Conservation (phyloP, 352 stramenopile genomes). For the Phytophthora colocasiae region DNA sequence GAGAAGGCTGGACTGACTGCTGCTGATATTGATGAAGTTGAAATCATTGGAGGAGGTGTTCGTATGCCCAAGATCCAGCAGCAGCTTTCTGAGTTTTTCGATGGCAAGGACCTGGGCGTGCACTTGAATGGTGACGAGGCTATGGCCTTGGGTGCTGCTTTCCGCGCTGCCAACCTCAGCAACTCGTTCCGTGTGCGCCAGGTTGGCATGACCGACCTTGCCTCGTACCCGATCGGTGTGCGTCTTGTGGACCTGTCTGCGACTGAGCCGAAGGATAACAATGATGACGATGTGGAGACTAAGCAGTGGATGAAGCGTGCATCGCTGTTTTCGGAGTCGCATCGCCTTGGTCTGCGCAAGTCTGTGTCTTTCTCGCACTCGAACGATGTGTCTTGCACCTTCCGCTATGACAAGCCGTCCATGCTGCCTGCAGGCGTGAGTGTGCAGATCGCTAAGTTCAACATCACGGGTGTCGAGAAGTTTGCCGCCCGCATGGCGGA, state of each 20-base stretch:
- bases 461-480: conserved; percentile 92
- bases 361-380: conserved; percentile 96
- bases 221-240: conserved; percentile 89
- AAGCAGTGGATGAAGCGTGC: conserved; percentile 93
- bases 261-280: conserved; percentile 51
- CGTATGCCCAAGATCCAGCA: conserved; percentile 96
- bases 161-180: conserved; percentile 96
- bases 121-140: conserved; percentile 99
- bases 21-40: conserved; percentile 94
- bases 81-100: conserved; percentile 77
- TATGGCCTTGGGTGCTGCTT: conserved; percentile 96
- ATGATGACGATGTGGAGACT: conserved; percentile 56
- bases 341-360: conserved; percentile 92
- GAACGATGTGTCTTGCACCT: conserved; percentile 89
- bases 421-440: conserved; percentile 72
- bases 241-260: conserved; percentile 82
- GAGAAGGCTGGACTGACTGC: conserved; percentile 90
- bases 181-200: conserved; percentile 96
- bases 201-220: conserved; percentile 95
- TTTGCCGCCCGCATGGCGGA: conserved; percentile 91
- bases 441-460: conserved; percentile 91
- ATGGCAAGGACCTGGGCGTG: conserved; percentile 91
- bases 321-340: conserved; percentile 90
- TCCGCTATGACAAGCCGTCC: conserved; percentile 93
- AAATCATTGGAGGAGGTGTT: conserved; percentile 97